Evolutionary conservation across 768 basidiomycete species (phyloP).

Genomic region (Zangia roseola): DNA sequence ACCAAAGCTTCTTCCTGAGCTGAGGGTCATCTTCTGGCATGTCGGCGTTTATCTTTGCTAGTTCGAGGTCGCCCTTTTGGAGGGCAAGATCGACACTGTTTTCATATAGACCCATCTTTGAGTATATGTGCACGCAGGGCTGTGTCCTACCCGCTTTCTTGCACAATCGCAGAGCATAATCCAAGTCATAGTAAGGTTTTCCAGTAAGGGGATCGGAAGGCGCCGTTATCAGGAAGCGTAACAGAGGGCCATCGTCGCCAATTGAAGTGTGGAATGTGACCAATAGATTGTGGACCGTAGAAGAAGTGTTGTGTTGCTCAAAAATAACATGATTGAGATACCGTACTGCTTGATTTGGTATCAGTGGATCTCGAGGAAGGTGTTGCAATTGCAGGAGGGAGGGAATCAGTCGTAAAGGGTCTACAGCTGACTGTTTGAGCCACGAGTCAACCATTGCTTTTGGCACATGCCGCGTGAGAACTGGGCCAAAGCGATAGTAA

Average conservation of each 20-base stretch:
- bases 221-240: slow-evolving; percentile 80
- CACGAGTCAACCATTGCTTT: slow-evolving; percentile 92
- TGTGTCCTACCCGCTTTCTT: slow-evolving; percentile 78
- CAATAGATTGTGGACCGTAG: slow-evolving; percentile 91
- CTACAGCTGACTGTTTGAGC: slow-evolving; percentile 77
- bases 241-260: slow-evolving; percentile 72
- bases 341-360: slow-evolving; percentile 83
- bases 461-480: slow-evolving; percentile 81
- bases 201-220: slow-evolving; percentile 81
- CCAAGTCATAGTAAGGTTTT: slow-evolving; percentile 93
- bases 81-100: slow-evolving; percentile 94
- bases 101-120: slow-evolving; percentile 97
- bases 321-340: slow-evolving; percentile 87
- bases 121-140: slow-evolving; percentile 94
- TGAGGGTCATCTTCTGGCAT: slow-evolving; percentile 88
- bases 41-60: slow-evolving; percentile 94
- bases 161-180: slow-evolving; percentile 93
- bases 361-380: slow-evolving; percentile 64
- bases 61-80: slow-evolving; percentile 90
- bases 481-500: slow-evolving; percentile 91
- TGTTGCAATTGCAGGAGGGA: slow-evolving; percentile 83
- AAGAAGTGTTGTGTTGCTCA: slow-evolving; percentile 72
- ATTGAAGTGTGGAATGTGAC: slow-evolving; percentile 75
- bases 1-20: slow-evolving; percentile 91
- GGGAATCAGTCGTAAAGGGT: slow-evolving; percentile 85